A percentile compares a stretch with the other conserved stretches of the same genome.
phyloP scores from a whole-genome alignment of 2,329 filamentous ascomycete genomes.

The Microsporum audouinii region DNA sequence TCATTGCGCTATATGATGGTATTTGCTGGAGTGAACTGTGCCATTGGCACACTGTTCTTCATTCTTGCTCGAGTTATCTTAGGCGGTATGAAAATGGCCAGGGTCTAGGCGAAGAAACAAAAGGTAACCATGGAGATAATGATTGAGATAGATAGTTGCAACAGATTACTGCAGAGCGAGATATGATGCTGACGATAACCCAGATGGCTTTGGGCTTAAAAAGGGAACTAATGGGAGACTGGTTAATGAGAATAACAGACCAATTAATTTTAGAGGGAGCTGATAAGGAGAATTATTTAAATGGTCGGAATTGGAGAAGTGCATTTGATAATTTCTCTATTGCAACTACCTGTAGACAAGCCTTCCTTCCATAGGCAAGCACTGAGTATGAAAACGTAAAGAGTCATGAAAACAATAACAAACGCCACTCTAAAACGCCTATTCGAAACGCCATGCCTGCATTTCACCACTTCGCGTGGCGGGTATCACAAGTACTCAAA shows the following conservation, averaged over 20 bases:
- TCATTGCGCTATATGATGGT: constrained; percentile 1
- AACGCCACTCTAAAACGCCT: background rate
- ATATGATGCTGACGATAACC: background rate
- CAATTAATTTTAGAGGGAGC: too few species aligned
- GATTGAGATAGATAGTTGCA: background rate
- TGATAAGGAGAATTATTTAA: too few species aligned
- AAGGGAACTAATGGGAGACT: background rate
- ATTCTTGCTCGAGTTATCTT: background rate
- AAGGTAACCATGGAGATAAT: background rate
- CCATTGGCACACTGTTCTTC: background rate
- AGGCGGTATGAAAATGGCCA: background rate
- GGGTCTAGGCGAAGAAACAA: background rate
- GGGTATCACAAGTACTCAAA: background rate
- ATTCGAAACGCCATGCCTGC: constrained; percentile 31
- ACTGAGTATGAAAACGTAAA: background rate
- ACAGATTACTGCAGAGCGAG: too few species aligned
- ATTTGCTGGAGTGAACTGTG: background rate
- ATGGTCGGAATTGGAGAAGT: too few species aligned
- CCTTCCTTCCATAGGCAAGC: background rate
- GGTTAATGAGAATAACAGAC: too few species aligned
- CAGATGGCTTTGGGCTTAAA: background rate
- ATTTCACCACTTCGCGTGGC: background rate
- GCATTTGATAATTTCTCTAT: background rate
- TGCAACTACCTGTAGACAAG: background rate
- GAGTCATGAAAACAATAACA: background rate